These are phyloP conservation scores for Eurotiales sp. DNA, from an alignment of 2,329 filamentous ascomycete genomes.

Conservation along the genomic window DNA sequence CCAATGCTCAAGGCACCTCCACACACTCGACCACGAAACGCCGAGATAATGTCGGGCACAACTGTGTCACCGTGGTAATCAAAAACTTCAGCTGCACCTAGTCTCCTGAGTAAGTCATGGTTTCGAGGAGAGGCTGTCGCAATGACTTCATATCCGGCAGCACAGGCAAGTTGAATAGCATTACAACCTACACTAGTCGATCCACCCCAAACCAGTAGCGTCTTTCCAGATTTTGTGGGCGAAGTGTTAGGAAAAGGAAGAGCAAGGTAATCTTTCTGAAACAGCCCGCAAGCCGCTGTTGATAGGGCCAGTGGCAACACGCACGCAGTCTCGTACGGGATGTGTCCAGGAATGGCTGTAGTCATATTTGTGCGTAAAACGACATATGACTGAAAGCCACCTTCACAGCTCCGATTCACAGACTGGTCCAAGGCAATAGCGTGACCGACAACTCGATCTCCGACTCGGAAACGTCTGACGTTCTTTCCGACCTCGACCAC, in stretches of 20 bases:
- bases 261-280: slow-evolving; percentile 22
- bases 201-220: slow-evolving; percentile 35
- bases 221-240: slow-evolving; percentile 22
- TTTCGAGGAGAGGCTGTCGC: slow-evolving; percentile 37
- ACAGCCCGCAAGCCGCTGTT: slow-evolving; percentile 28
- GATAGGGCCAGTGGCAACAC: slow-evolving; percentile 32
- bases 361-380: slow-evolving; percentile 21
- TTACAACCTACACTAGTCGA: slow-evolving; percentile 42
- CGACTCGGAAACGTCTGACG: neutral
- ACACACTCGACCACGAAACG: neutral
- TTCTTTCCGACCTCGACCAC: neutral
- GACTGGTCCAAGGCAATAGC: slow-evolving; percentile 15
- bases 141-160: slow-evolving; percentile 37
- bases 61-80: slow-evolving; percentile 33
- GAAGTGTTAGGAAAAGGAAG: slow-evolving; percentile 17
- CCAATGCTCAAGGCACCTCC: slow-evolving; percentile 44
- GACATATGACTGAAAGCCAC: slow-evolving; percentile 31
- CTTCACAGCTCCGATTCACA: slow-evolving; percentile 15
- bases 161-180: slow-evolving; percentile 40
- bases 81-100: slow-evolving; percentile 43
- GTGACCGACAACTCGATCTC: slow-evolving; percentile 20
- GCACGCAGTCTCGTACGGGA: slow-evolving; percentile 27
- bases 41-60: neutral
- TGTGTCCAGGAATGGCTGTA: slow-evolving; percentile 22
- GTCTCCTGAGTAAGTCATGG: slow-evolving; percentile 36